Conservation (phyloP, 164 flowering plant genomes). For the Piper longum region DNA sequence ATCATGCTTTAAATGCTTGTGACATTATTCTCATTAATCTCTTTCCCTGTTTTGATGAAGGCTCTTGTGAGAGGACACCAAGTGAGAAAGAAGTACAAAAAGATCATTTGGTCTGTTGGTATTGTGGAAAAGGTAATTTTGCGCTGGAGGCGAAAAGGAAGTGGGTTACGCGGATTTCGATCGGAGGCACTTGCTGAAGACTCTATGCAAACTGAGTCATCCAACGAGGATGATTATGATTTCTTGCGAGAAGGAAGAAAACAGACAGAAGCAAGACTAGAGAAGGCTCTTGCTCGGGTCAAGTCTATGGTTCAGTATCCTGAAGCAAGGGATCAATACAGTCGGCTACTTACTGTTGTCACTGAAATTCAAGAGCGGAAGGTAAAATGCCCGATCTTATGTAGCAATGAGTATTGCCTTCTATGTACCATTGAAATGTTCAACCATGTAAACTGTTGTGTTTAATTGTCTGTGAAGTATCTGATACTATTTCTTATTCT, state of each 20-base stretch:
- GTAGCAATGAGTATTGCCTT: background rate
- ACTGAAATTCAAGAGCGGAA: conserved; percentile 49
- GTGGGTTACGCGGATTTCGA: conserved; percentile 80
- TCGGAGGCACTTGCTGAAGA: conserved; percentile 37
- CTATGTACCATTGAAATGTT: background rate
- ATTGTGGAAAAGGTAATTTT: conserved; percentile 82
- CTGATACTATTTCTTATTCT: background rate
- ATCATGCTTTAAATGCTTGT: background rate
- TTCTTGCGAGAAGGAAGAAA: conserved; percentile 78
- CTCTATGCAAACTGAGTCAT: conserved; percentile 12
- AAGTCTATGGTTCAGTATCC: conserved; percentile 95
- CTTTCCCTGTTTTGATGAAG: conserved; percentile 17
- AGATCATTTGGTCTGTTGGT: conserved; percentile 86
- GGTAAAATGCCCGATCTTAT: conserved; percentile 23
- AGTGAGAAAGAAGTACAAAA: conserved; percentile 67
- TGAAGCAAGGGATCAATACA: conserved; percentile 85
- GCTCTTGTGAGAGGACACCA: conserved; percentile 98
- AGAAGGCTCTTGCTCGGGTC: conserved; percentile 85
- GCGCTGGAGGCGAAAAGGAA: conserved; percentile 94
- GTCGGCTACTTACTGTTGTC: conserved; percentile 62
- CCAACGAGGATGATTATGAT: conserved; percentile 87
- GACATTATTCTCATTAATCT: background rate
- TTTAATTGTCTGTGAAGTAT: background rate
- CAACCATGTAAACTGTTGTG: background rate
- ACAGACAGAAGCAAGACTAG: conserved; percentile 68